Base-by-base conservation (phyloP, 768 basidiomycete species). In the Chlorophyllum brunneum region DNA sequence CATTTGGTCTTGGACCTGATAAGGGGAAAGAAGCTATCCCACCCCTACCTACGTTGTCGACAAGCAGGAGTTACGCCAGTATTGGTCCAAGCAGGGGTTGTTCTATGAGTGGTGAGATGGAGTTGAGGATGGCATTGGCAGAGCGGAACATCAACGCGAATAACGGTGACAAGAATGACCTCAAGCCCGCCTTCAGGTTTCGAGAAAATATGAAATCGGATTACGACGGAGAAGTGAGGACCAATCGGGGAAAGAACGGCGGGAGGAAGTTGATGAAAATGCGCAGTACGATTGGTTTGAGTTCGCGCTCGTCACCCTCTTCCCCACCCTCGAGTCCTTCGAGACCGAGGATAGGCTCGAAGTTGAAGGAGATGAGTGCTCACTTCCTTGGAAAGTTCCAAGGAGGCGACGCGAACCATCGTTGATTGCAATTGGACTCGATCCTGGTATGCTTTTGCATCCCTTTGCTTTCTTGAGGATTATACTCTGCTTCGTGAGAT, bases 51-150 rank as follows among this genome's bases (percentile, higher is more conserved):
- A 23, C 16, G 26, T 7, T 30, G 13, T 45, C 37, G 13, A 20
- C 44, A 13, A 46, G 37, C 18, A 20, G 43, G 22, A 46, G 44
- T 39, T 31, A 23, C 1, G 15, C 43, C 13, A 16, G 37, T 16
- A 39, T 53, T n/a, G 29, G 44, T 39, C 8, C 29, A 8, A 33
- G 24, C 4, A 20, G 36, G 4, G 80, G 80, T 11, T 81, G 71
- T 61, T 83, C 81, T 50, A 67, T 83, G 57, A 83, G 80, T 48
- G 81, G 81, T 9, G 79, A 82, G 64, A 79, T 76, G 48, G 81
- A 83, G 61, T 56, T 82, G 65, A 69, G 75, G 57, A 81, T 82
- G 78, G 74, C 76, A 1, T 63, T 81, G 30, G 80, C 80, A 5
- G 29, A 51, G 38, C 48, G 53, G 48, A 49, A 50, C 31, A 41